These are phyloP conservation scores for Claviceps humidiphila DNA, from an alignment of 2,329 filamentous ascomycete genomes.

Conservation along the genomic window DNA sequence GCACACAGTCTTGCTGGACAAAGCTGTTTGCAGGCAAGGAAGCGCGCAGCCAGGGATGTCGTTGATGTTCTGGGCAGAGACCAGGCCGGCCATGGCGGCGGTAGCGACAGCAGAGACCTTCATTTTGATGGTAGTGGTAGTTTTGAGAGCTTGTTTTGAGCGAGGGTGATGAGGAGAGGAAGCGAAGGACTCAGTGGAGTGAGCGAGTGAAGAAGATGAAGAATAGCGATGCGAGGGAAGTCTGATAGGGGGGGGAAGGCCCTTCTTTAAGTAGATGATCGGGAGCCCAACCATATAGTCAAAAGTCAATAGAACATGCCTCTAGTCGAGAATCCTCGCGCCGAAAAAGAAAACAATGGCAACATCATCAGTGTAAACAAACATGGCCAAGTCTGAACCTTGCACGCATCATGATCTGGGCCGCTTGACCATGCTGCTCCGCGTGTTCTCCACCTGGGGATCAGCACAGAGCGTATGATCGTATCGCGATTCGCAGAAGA, in stretches of 20 bases:
- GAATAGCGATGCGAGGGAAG: background rate
- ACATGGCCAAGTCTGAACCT: no score
- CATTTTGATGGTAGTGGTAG: conserved; percentile 16
- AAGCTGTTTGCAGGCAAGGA: conserved; percentile 22
- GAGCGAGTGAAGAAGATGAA: background rate
- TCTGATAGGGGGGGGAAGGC: conserved; percentile 8
- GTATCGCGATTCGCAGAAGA: no score
- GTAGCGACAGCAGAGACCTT: conserved; percentile 22
- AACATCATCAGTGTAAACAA: no score
- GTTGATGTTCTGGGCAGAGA: conserved; percentile 18
- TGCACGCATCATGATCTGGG: no score
- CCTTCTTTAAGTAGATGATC: conserved; percentile 18
- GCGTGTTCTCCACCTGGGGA: no score
- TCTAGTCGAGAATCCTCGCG: no score
- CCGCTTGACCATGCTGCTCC: no score
- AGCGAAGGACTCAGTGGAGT: no score
- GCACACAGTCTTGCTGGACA: conserved; percentile 20
- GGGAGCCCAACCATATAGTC: background rate
- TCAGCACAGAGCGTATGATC: no score
- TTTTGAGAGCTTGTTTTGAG: background rate
- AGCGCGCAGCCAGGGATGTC: conserved; percentile 26
- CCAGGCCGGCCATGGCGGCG: conserved; percentile 21
- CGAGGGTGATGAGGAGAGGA: background rate
- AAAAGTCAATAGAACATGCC: background rate
- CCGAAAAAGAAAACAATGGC: no score